Conservation (phyloP, 2,329 filamentous ascomycete genomes). For the Epichloe sp. region DNA sequence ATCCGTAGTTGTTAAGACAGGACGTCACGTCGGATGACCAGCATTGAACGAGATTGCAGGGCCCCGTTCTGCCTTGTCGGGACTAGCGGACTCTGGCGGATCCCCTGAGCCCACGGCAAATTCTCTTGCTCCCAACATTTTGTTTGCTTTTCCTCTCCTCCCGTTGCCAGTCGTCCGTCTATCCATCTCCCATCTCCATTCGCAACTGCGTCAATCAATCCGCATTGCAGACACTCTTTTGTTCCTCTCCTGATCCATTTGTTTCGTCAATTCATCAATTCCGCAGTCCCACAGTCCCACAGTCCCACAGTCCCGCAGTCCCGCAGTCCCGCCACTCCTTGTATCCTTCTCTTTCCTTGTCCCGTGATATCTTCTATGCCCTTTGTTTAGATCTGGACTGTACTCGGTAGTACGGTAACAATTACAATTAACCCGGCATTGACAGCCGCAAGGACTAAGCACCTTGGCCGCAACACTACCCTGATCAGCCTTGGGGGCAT, state of each 20-base stretch:
- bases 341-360: not conserved
- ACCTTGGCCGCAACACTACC: no score
- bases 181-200: not conserved
- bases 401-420: no score
- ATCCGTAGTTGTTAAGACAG: not conserved
- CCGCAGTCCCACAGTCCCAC: not conserved
- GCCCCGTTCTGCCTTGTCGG: no score
- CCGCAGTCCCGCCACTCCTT: not conserved
- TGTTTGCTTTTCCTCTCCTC: not conserved
- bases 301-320: no score
- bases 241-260: not conserved
- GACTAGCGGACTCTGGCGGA: no score
- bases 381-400: no score
- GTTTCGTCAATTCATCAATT: no score
- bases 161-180: no score
- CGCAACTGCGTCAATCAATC: not conserved
- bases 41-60: not conserved
- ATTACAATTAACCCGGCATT: no score
- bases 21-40: not conserved
- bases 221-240: constrained; percentile 1
- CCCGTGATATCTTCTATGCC: no score
- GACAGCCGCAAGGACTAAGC: no score
- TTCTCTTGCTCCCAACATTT: not conserved
- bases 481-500: not conserved
- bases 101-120: no score